Percentiles rank a stretch among this genome's conserved stretches.
Conservation (phyloP, 768 basidiomycete species). For the Termitomyces sp. region DNA sequence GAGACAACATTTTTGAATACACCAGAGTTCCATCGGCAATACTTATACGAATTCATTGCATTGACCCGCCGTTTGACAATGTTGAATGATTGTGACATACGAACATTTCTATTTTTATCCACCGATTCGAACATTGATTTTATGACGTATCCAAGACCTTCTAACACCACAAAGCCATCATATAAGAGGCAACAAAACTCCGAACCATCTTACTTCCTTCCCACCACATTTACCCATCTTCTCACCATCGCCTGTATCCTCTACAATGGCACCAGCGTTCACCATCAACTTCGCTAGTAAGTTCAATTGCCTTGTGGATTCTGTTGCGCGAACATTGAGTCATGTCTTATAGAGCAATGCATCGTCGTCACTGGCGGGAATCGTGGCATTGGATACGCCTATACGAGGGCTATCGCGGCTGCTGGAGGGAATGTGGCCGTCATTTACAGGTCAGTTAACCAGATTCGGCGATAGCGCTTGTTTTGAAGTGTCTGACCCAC, state of each 20-base stretch:
- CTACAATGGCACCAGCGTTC: conserved; percentile 17
- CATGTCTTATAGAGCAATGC: conserved; percentile 35
- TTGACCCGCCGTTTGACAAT: too few relatives aligned
- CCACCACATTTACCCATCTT: not conserved
- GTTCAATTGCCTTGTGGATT: not conserved
- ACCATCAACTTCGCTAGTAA: conserved; percentile 29
- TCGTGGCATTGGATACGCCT: conserved; percentile 59
- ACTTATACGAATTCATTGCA: too few relatives aligned
- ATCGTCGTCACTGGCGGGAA: conserved; percentile 64
- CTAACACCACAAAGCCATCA: too few relatives aligned
- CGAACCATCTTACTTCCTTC: not conserved
- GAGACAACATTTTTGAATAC: not conserved
- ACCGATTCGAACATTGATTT: not conserved
- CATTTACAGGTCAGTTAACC: conserved; percentile 47
- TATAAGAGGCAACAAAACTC: not conserved
- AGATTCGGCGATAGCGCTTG: not conserved
- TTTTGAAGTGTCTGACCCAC: not conserved
- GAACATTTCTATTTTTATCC: not conserved
- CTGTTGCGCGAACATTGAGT: not conserved
- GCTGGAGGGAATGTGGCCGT: conserved; percentile 61
- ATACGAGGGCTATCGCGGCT: conserved; percentile 49
- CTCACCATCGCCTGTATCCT: not conserved
- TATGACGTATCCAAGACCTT: not conserved
- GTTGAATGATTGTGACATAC: too few relatives aligned
- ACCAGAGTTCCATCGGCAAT: not conserved